Base-by-base conservation (phyloP, 2,329 filamentous ascomycete species). In the Colletotrichum siamense region DNA sequence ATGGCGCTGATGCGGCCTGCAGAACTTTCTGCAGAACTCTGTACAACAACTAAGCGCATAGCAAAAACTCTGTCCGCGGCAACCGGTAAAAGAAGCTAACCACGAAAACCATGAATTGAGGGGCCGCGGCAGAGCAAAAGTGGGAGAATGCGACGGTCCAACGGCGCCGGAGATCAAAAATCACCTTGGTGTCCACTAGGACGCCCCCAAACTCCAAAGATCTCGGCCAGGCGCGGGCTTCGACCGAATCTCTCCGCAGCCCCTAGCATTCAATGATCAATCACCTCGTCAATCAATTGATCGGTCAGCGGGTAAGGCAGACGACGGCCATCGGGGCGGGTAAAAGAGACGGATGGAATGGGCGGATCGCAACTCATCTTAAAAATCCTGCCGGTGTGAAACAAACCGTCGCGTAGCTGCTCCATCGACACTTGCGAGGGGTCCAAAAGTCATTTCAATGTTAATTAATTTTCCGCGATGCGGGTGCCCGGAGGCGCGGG, bases 371-470 rank as follows among this genome's bases (percentile, higher is more conserved):
- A 61, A 15, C 65, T 75, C 71, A 75, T 76, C 65, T 70, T 75
- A 70, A 76, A 76, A 75, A 70, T 70, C 69, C 69, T 73, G 69
- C 57, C 69, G 34, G 63, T 49, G 63, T 75, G 73, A 75, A 75
- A 75, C 73, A 73, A 73, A 68, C 73, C 63, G 73, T 68, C 73
- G 39, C 55, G 39, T 55, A 26, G 22, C 55, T 30, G 24, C 69
- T 68, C 73, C 73, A 68, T 73, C 73, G 16, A 26, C 52, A 49
- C 30, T 28, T 28, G 18, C 30, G 36, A 34, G 28, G 28, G 64
- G 62, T 62, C 74, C 71, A 70, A 70, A 75, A 66, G 28, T 70
- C 74, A 76, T 76, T 34, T 70, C 22, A 66, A 66, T 62, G 57
- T 70, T 55, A 32, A 75, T 70, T 12, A 66, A 66, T 62, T 62